phyloP scores from a whole-genome alignment of 2,329 filamentous ascomycete species.

The Xylariaceae sp. region DNA sequence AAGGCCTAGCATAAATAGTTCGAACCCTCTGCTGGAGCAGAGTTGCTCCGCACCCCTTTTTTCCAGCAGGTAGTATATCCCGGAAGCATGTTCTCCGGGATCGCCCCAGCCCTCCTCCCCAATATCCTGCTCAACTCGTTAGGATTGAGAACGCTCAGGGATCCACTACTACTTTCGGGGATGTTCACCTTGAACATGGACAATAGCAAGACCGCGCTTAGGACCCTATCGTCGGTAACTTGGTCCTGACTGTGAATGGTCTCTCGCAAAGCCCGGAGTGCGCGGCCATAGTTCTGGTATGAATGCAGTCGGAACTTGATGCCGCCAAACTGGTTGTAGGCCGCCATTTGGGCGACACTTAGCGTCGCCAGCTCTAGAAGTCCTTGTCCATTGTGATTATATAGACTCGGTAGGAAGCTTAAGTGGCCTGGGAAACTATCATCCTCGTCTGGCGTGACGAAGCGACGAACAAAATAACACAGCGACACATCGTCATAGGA shows the following conservation, averaged over 20 bases:
- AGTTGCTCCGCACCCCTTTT: slow-evolving; percentile 18
- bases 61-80: slow-evolving; percentile 18
- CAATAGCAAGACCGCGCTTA: slow-evolving; percentile 16
- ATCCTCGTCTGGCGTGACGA: slow-evolving; percentile 16
- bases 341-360: slow-evolving; percentile 18
- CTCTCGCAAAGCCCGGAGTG: slow-evolving; percentile 9
- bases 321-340: slow-evolving; percentile 18
- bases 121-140: slow-evolving; percentile 14
- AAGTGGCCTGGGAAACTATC: slow-evolving; percentile 15
- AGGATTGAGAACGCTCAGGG: not conserved
- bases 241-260: slow-evolving; percentile 13
- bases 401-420: slow-evolving; percentile 18
- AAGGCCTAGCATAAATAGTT: slow-evolving; percentile 15
- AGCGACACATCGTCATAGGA: slow-evolving; percentile 17
- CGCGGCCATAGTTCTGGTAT: slow-evolving; percentile 17
- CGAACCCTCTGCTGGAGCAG: slow-evolving; percentile 14
- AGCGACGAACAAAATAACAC: slow-evolving; percentile 16
- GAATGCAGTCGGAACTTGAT: slow-evolving; percentile 14
- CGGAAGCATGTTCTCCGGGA: slow-evolving; percentile 13
- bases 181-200: slow-evolving; percentile 17
- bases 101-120: slow-evolving; percentile 15
- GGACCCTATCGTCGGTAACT: slow-evolving; percentile 14
- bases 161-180: not conserved
- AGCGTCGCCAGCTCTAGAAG: slow-evolving; percentile 15
- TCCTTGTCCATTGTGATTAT: slow-evolving; percentile 11